Conservation (phyloP, 495 filamentous ascomycete species). For the Penicillium alfredii region DNA sequence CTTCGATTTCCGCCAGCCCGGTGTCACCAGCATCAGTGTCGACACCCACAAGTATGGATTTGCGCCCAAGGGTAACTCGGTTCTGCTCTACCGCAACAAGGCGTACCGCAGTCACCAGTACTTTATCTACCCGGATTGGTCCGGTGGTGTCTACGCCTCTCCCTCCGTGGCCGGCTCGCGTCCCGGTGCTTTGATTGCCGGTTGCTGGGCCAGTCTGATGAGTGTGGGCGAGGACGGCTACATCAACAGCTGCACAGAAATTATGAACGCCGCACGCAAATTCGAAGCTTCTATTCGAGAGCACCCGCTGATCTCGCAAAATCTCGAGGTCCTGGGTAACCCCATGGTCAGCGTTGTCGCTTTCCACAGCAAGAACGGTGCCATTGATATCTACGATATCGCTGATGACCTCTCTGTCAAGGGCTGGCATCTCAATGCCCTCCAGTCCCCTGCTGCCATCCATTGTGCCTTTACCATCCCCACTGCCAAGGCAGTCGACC, state of each 20-base stretch:
- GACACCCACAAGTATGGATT: conserved; percentile 99
- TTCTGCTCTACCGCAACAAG: conserved; percentile 79
- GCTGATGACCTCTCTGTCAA: conserved; percentile 73
- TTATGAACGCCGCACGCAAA: conserved; percentile 80
- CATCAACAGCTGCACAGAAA: conserved; percentile 72
- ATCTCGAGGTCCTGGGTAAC: conserved; percentile 75
- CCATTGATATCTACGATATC: conserved; percentile 79
- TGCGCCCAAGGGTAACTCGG: conserved; percentile 93
- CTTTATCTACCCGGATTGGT: conserved; percentile 92
- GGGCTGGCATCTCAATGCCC: conserved; percentile 94
- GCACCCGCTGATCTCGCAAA: conserved; percentile 55
- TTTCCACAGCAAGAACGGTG: conserved; percentile 62
- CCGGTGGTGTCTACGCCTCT: conserved; percentile 91
- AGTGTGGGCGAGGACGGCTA: conserved; percentile 85
- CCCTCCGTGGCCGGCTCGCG: conserved; percentile 85
- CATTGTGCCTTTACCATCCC: conserved; percentile 94
- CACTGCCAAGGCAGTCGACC: conserved; percentile 71
- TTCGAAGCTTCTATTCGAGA: conserved; percentile 70
- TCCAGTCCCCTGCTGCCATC: conserved; percentile 88
- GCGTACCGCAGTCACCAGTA: conserved; percentile 82
- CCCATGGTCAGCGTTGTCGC: conserved; percentile 88
- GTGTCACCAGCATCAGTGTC: conserved; percentile 90
- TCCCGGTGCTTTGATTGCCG: conserved; percentile 88
- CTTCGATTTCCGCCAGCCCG: conserved; percentile 91
- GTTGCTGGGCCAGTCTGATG: conserved; percentile 89